Evolutionary conservation across 257 asterid genomes (phyloP).

Genomic region (Nicotiana tomentosiformis): DNA sequence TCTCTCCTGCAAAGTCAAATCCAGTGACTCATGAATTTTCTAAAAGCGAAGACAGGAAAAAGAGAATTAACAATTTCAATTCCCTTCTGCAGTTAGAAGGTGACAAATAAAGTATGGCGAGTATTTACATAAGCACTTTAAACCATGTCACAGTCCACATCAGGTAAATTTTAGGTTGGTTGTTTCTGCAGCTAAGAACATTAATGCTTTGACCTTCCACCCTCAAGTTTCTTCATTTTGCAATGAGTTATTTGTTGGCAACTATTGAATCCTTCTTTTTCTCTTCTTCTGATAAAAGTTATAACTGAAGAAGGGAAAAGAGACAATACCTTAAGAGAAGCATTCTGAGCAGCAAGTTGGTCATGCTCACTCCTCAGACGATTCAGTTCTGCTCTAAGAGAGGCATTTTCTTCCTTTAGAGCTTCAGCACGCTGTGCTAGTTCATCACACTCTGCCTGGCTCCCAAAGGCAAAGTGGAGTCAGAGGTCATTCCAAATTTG

Average conservation of each 20-base stretch:
- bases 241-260: background rate
- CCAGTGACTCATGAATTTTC: background rate
- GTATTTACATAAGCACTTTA: background rate
- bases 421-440: conserved; percentile 78
- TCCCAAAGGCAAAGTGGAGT: conserved; percentile 14
- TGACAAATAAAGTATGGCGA: background rate
- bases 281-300: background rate
- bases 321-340: conserved; percentile 73
- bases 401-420: conserved; percentile 71
- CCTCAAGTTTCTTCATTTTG: background rate
- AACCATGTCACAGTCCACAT: background rate
- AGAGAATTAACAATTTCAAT: background rate
- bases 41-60: background rate
- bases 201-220: background rate
- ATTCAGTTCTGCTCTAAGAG: conserved; percentile 75
- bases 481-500: background rate
- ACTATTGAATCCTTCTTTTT: background rate
- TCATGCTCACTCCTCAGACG: conserved; percentile 70
- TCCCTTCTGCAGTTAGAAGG: background rate
- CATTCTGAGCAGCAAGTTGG: conserved; percentile 70
- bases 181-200: background rate
- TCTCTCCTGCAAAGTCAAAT: conserved; percentile 51
- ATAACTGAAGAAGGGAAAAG: background rate
- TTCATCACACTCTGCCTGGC: conserved; percentile 96
- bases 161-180: background rate